Conservation (phyloP, 129 eudicot species). For the Pittosporum tobira region DNA sequence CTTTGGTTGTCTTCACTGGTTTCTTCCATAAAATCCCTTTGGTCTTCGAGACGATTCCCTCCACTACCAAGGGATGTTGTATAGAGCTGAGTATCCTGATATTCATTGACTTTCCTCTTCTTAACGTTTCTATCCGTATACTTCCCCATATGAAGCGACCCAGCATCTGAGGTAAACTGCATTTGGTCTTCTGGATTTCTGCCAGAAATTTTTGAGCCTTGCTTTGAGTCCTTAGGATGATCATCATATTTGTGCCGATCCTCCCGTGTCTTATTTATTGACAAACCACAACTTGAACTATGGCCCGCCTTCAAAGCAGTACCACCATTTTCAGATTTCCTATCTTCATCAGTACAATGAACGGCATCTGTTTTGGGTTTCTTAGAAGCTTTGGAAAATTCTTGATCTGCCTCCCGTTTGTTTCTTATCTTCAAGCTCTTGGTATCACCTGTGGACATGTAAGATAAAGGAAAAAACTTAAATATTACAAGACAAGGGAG, state of each 20-base stretch:
- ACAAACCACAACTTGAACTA: slow-evolving; percentile 28
- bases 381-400: slow-evolving; percentile 57
- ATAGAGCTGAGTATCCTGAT: slow-evolving; percentile 14
- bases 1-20: slow-evolving; percentile 29
- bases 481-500: slow-evolving; percentile 1
- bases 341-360: slow-evolving; percentile 27
- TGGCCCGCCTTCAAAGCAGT: slow-evolving; percentile 34
- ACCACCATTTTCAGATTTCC: slow-evolving; percentile 37
- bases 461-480: slow-evolving; percentile 13
- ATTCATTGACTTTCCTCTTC: slow-evolving; percentile 54
- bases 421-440: slow-evolving; percentile 37
- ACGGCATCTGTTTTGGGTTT: slow-evolving; percentile 42
- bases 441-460: slow-evolving; percentile 35
- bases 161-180: slow-evolving; percentile 6
- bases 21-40: slow-evolving; percentile 23
- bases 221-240: slow-evolving; percentile 30
- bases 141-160: slow-evolving; percentile 3
- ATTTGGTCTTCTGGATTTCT: slow-evolving; percentile 5
- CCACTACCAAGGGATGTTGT: slow-evolving; percentile 9
- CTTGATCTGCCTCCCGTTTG: slow-evolving; percentile 57
- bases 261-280: slow-evolving; percentile 26
- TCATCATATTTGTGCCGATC: slow-evolving; percentile 13
- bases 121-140: slow-evolving; percentile 28
- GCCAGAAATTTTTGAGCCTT: slow-evolving; percentile 15
- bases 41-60: slow-evolving; percentile 17